These are phyloP conservation scores for Paspalum vaginatum DNA, from an alignment of 176 grass and related monocot species.

Conservation along the genomic window DNA sequence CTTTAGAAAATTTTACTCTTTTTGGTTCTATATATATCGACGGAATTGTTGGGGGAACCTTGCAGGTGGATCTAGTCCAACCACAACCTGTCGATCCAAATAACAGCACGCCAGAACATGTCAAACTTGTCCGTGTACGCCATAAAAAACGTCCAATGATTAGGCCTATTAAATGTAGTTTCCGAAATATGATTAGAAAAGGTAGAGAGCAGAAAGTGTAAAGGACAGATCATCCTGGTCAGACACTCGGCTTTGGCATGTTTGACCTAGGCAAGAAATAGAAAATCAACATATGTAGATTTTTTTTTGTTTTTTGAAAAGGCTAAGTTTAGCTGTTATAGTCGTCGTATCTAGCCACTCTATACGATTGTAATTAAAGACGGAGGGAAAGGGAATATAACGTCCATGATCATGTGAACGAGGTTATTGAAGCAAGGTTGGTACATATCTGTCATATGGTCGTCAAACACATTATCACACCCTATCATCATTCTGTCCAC, in stretches of 20 bases:
- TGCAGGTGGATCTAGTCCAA: slow-evolving; percentile 31
- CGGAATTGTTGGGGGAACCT: neutral
- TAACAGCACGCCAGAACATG: neutral
- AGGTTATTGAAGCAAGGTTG: no score
- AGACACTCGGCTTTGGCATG: neutral
- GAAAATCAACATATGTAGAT: neutral
- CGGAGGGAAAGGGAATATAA: neutral
- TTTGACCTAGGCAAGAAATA: neutral
- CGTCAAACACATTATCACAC: no score
- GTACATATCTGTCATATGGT: no score
- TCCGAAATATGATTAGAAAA: neutral
- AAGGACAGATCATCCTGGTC: neutral
- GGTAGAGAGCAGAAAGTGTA: neutral
- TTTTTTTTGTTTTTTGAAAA: no score
- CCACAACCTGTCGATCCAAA: slow-evolving; percentile 19
- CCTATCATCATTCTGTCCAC: no score
- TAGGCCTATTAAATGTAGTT: slow-evolving; percentile 3
- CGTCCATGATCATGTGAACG: neutral
- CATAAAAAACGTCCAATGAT: slow-evolving; percentile 18
- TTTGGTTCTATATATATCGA: slow-evolving; percentile 1
- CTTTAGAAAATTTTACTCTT: neutral
- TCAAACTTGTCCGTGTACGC: neutral
- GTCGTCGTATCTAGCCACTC: no score
- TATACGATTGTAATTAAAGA: no score
- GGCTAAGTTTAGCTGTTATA: neutral